Conservation (phyloP, 75 land plant genomes). For the Adiantum capillusveneris region DNA sequence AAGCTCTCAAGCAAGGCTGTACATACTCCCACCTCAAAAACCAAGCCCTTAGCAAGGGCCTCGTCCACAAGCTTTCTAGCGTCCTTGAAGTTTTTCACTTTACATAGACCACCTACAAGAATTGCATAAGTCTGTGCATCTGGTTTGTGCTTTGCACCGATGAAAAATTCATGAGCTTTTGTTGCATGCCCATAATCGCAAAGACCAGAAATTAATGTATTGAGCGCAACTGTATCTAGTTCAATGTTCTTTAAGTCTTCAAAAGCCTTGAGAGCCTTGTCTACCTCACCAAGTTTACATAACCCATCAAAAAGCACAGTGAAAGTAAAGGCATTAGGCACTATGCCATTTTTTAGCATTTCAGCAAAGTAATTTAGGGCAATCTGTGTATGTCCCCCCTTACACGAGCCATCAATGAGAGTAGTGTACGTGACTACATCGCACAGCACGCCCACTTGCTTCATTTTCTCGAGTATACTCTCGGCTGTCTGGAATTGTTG, state of each 20-base stretch:
- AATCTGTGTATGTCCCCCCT: background rate
- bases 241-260: background rate
- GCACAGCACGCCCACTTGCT: background rate
- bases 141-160: too few relatives aligned
- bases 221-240: slow-evolving; percentile 6
- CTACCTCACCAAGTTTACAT: background rate
- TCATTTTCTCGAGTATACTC: background rate
- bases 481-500: background rate
- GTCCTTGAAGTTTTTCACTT: too few relatives aligned
- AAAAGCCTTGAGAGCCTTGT: background rate
- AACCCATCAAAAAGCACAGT: background rate
- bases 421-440: background rate
- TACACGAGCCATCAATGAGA: background rate
- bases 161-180: background rate
- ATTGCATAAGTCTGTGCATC: too few relatives aligned
- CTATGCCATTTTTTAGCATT: background rate
- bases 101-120: too few relatives aligned
- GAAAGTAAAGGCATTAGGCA: background rate
- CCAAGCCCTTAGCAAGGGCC: too few relatives aligned
- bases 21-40: background rate
- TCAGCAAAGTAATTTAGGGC: background rate
- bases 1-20: background rate
- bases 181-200: slow-evolving; percentile 47
- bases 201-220: slow-evolving; percentile 50
- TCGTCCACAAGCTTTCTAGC: too few relatives aligned